Percentiles rank a stretch among this genome's conserved stretches.
phyloP scores from a whole-genome alignment of 805 yeast species.

The Wickerhamiella brachini region DNA sequence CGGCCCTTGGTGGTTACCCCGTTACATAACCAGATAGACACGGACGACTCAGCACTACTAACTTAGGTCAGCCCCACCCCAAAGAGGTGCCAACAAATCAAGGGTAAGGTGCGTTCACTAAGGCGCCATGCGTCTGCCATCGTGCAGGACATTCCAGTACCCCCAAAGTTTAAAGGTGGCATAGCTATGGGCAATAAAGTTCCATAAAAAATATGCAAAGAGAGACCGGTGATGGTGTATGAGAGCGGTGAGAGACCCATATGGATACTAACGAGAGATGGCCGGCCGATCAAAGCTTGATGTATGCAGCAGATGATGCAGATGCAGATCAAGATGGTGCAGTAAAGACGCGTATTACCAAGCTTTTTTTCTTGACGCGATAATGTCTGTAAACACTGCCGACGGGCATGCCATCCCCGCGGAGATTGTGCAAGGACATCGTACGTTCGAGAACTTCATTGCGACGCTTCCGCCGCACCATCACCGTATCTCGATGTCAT shows the following conservation, averaged over 20 bases:
- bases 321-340: background rate
- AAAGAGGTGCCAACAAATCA: too few species aligned
- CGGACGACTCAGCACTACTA: too few species aligned
- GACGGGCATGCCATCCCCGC: constrained; percentile 1
- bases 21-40: too few species aligned
- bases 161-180: background rate
- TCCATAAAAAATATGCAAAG: too few species aligned
- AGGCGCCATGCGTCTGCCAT: too few species aligned
- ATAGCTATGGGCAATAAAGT: too few species aligned
- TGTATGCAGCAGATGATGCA: background rate
- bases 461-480: constrained; percentile 5
- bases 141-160: background rate
- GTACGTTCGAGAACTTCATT: constrained; percentile 1
- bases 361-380: background rate
- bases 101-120: too few species aligned
- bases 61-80: too few species aligned
- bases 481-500: constrained; percentile 16
- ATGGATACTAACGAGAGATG: too few species aligned
- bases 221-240: too few species aligned
- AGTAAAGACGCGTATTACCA: background rate
- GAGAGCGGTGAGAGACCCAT: too few species aligned
- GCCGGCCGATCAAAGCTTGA: background rate
- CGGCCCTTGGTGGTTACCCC: too few species aligned
- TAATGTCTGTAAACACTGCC: background rate
- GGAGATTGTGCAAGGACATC: constrained; percentile 3